Evolutionary conservation across 176 grass and related monocot species (phyloP).

Genomic region (Lolium rigidum): DNA sequence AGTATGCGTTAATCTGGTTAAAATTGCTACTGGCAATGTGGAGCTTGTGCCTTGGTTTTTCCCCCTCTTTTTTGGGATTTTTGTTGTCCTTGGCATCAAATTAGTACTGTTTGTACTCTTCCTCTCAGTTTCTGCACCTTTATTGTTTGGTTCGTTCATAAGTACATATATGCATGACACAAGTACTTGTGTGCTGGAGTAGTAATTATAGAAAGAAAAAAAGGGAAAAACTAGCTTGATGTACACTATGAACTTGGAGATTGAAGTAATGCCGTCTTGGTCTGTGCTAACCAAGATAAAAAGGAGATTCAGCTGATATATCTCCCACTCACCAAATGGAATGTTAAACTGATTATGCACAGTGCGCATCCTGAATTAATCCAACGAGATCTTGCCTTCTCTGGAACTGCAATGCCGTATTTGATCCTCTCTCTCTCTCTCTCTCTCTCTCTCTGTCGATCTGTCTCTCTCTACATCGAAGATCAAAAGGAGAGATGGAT

Average conservation of each 20-base stretch:
- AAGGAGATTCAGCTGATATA: neutral
- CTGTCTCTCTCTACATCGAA: neutral
- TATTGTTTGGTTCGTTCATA: neutral
- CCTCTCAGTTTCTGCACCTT: neutral
- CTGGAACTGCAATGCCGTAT: conserved; percentile 27
- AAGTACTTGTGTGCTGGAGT: neutral
- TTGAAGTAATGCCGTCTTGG: conserved; percentile 12
- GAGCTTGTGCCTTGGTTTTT: neutral
- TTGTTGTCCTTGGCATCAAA: neutral
- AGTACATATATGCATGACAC: neutral
- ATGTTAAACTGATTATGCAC: neutral
- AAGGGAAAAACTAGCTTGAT: too few relatives aligned
- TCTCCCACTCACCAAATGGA: conserved; percentile 2
- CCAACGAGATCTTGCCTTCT: conserved; percentile 25
- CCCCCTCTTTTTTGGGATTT: neutral
- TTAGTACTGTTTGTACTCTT: neutral
- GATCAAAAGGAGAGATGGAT: conserved; percentile 38
- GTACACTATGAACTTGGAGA: neutral
- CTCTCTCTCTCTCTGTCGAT: neutral
- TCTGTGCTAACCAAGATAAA: conserved; percentile 23
- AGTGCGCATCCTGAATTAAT: conserved; percentile 5
- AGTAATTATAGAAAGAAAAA: too few relatives aligned
- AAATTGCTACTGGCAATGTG: neutral
- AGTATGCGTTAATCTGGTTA: neutral
- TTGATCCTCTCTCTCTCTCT: neutral